Conservation (phyloP, 768 basidiomycete genomes). For the Leucogyrophana mollusca region DNA sequence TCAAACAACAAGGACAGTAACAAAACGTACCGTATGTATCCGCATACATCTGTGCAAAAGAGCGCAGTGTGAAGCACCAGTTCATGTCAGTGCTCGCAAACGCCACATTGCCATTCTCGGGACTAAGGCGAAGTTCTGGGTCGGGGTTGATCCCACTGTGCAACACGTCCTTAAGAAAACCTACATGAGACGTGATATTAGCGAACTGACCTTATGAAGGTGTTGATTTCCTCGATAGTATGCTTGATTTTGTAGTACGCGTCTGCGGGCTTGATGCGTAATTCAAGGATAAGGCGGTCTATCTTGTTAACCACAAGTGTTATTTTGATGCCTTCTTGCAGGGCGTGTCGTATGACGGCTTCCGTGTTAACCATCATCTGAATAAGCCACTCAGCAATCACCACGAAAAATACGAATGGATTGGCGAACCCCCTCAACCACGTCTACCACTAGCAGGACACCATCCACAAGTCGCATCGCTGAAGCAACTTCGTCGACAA, state of each 20-base stretch:
- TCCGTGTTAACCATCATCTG: conserved; percentile 94
- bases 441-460: conserved; percentile 91
- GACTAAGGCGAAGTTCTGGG: conserved; percentile 84
- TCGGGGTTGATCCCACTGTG: conserved; percentile 80
- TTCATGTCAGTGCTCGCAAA: conserved; percentile 97
- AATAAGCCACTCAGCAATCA: conserved; percentile 11
- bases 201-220: conserved; percentile 77
- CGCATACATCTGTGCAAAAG: conserved; percentile 96
- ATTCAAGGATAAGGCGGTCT: conserved; percentile 93
- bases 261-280: conserved; percentile 92
- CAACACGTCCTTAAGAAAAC: conserved; percentile 1
- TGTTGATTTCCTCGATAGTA: conserved; percentile 98
- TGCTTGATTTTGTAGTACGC: conserved; percentile 99
- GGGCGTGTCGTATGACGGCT: conserved; percentile 80
- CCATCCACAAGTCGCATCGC: conserved; percentile 88
- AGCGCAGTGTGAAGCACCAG: conserved; percentile 94
- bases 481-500: conserved; percentile 95
- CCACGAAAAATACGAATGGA: conserved; percentile 1
- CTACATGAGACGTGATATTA: background rate
- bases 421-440: conserved; percentile 88
- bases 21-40: conserved; percentile 75
- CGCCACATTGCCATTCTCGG: conserved; percentile 94
- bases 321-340: conserved; percentile 87
- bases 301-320: conserved; percentile 97
- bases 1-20: background rate